These are phyloP conservation scores for Cucurbita maxima DNA, from an alignment of 306 rosid species.

Conservation along the genomic window DNA sequence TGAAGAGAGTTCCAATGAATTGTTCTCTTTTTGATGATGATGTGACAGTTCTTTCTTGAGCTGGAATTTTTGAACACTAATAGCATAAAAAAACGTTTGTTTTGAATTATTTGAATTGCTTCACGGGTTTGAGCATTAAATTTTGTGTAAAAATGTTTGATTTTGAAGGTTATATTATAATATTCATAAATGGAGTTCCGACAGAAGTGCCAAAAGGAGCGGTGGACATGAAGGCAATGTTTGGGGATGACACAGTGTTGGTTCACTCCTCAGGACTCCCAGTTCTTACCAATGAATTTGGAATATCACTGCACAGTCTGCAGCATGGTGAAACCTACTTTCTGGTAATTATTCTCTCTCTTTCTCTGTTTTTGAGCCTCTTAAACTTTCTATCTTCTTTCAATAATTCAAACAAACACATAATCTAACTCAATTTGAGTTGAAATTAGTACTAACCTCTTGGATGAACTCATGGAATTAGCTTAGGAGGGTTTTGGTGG, in stretches of 20 bases:
- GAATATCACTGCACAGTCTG: slow-evolving; percentile 45
- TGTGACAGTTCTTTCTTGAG: slow-evolving; percentile 31
- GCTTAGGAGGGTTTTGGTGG: too few species aligned
- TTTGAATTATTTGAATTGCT: not conserved
- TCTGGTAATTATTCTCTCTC: slow-evolving; percentile 29
- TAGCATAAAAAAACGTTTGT: not conserved
- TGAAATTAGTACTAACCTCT: too few species aligned
- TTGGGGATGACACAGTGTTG: slow-evolving; percentile 51
- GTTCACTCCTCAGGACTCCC: slow-evolving; percentile 75
- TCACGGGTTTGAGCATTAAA: not conserved
- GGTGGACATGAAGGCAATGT: slow-evolving; percentile 46
- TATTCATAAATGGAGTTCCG: slow-evolving; percentile 68
- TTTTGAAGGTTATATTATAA: slow-evolving; percentile 41
- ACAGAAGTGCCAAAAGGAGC: slow-evolving; percentile 64
- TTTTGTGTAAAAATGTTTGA: not conserved
- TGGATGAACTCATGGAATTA: too few species aligned
- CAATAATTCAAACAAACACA: not conserved
- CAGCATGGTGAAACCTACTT: slow-evolving; percentile 82
- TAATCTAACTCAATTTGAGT: not conserved
- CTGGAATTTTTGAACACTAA: slow-evolving; percentile 6
- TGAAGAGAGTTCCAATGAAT: not conserved
- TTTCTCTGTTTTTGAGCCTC: not conserved
- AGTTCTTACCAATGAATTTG: slow-evolving; percentile 52
- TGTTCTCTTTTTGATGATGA: slow-evolving; percentile 22
- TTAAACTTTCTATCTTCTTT: not conserved